Conservation (phyloP, 2,329 filamentous ascomycete genomes). For the Phaeosphaeria sp. region DNA sequence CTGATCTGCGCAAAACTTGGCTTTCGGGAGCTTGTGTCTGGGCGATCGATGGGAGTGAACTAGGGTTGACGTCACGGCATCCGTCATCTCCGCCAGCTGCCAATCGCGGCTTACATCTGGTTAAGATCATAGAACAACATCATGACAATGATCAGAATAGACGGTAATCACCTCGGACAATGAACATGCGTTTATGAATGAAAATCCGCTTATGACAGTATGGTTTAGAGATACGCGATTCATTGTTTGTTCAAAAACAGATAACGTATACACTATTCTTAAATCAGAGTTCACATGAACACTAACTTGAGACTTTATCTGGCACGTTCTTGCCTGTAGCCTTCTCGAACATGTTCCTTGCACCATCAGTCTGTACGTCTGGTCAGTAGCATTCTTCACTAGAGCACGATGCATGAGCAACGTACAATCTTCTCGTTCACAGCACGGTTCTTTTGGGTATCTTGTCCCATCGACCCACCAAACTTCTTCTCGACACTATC, state of each 20-base stretch:
- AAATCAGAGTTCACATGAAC: neutral
- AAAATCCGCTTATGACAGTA: no score
- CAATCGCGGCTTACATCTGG: neutral
- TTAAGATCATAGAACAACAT: neutral
- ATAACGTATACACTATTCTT: no score
- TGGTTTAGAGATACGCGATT: no score
- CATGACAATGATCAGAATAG: no score
- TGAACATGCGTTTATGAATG: no score
- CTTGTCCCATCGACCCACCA: constrained; percentile 42
- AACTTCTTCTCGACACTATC: constrained; percentile 51
- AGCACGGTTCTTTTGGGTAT: constrained; percentile 49
- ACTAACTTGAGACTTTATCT: constrained; percentile 57
- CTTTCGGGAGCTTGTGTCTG: constrained; percentile 8
- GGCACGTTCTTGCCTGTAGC: constrained; percentile 58
- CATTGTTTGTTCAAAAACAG: no score
- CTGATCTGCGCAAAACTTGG: constrained; percentile 8
- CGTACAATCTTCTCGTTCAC: constrained; percentile 48
- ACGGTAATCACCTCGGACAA: no score
- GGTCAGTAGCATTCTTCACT: neutral
- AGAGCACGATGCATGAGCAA: neutral
- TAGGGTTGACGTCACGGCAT: constrained; percentile 3
- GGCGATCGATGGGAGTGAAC: constrained; percentile 1
- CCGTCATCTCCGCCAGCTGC: neutral
- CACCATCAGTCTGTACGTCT: constrained; percentile 53
- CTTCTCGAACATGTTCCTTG: constrained; percentile 59